Conservation (phyloP, 257 asterid species). For the Cinchona pubescens region DNA sequence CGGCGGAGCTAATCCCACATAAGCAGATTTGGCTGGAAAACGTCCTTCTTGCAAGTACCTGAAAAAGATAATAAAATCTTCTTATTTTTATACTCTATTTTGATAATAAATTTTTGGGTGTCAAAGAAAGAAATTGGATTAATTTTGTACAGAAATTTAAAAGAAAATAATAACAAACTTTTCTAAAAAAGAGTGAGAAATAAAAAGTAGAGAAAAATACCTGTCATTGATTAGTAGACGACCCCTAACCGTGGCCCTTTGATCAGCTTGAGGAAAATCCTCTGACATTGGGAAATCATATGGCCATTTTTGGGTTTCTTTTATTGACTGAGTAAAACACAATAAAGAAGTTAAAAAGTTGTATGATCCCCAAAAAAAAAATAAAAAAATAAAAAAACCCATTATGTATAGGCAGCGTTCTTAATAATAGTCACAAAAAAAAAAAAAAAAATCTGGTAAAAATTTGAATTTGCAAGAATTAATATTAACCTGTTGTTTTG, state of each 20-base stretch:
- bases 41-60: slow-evolving; percentile 17
- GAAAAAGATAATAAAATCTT: background rate
- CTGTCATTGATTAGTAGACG: slow-evolving; percentile 52
- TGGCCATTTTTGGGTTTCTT: slow-evolving; percentile 72
- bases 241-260: slow-evolving; percentile 60
- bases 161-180: background rate
- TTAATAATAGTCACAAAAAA: background rate
- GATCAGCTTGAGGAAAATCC: slow-evolving; percentile 42
- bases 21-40: slow-evolving; percentile 46
- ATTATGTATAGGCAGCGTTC: background rate
- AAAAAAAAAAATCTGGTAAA: background rate
- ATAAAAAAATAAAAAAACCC: too few relatives aligned
- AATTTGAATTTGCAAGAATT: background rate
- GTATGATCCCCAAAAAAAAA: too few relatives aligned
- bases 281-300: slow-evolving; percentile 60
- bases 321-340: slow-evolving; percentile 19
- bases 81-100: background rate
- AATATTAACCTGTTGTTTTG: slow-evolving; percentile 56
- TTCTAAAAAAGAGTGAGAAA: background rate
- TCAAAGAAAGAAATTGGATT: too few relatives aligned
- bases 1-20: slow-evolving; percentile 67
- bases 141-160: too few relatives aligned
- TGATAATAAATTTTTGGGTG: too few relatives aligned
- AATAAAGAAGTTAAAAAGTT: background rate
- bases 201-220: slow-evolving; percentile 13